These are phyloP conservation scores for Moesziomyces antarcticus DNA, from an alignment of 1,284 basidiomycete genomes.

Conservation along the genomic window DNA sequence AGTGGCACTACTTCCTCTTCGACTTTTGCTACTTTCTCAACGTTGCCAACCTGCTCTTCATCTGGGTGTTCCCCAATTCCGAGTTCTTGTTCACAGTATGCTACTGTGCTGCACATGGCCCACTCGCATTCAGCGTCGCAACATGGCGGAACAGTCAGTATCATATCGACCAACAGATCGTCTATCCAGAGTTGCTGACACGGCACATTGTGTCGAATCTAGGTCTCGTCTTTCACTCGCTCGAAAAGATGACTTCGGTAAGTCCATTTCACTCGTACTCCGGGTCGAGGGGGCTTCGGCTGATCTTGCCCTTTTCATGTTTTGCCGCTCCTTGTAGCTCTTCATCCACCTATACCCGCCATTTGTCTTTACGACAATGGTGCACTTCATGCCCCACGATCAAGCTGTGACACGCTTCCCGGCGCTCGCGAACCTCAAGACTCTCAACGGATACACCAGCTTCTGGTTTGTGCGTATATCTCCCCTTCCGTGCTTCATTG, in stretches of 20 bases:
- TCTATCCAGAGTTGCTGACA: too few species aligned
- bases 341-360: slow-evolving; percentile 68
- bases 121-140: slow-evolving; percentile 89
- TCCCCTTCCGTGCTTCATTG: not conserved
- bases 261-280: slow-evolving; percentile 66
- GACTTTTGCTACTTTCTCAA: slow-evolving; percentile 77
- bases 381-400: slow-evolving; percentile 81
- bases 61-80: slow-evolving; percentile 56
- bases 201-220: too few species aligned
- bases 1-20: slow-evolving; percentile 82
- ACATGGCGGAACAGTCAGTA: slow-evolving; percentile 82
- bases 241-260: slow-evolving; percentile 84
- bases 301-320: too few species aligned
- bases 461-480: slow-evolving; percentile 69
- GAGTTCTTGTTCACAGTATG: slow-evolving; percentile 58
- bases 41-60: slow-evolving; percentile 76
- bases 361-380: slow-evolving; percentile 84
- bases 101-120: slow-evolving; percentile 70
- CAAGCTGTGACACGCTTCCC: slow-evolving; percentile 79
- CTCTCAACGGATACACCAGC: slow-evolving; percentile 75
- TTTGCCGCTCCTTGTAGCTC: slow-evolving; percentile 10
- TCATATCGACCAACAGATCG: too few species aligned
- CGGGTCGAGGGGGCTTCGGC: too few species aligned
- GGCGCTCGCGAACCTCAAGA: slow-evolving; percentile 76
- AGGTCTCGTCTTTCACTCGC: slow-evolving; percentile 82